phyloP scores from a whole-genome alignment of 1,284 basidiomycete species.

The Pterulicium gracile region DNA sequence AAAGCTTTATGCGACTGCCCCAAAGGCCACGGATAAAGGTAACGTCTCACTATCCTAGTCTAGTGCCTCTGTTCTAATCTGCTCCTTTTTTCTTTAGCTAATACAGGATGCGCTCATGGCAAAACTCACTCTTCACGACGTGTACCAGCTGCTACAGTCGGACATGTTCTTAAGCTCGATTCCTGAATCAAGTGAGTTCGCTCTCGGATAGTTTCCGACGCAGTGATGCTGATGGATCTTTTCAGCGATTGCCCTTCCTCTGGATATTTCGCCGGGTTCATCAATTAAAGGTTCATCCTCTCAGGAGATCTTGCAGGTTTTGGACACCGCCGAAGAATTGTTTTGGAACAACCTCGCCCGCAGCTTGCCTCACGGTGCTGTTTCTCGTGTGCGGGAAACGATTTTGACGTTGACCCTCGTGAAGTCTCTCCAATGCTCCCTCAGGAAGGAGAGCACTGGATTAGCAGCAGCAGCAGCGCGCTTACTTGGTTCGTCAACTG shows the following conservation, averaged over 20 bases:
- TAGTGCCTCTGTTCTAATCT: not conserved
- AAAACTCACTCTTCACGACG: conserved; percentile 62
- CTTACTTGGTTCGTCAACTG: conserved; percentile 48
- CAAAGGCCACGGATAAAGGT: not conserved
- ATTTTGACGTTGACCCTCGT: conserved; percentile 63
- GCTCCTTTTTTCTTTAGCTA: conserved; percentile 23
- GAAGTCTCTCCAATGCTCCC: conserved; percentile 65
- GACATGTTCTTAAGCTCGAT: conserved; percentile 85
- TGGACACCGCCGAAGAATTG: conserved; percentile 57
- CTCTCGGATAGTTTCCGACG: not conserved
- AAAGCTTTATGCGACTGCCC: not conserved
- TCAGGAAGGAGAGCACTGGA: conserved; percentile 46
- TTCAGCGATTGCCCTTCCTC: conserved; percentile 74
- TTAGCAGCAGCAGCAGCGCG: conserved; percentile 46
- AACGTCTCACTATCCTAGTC: not conserved
- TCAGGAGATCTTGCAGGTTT: conserved; percentile 48
- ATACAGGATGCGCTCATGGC: conserved; percentile 67
- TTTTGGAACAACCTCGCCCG: conserved; percentile 58
- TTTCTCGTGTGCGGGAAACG: conserved; percentile 63
- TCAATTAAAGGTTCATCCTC: conserved; percentile 29
- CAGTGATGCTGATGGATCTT: conserved; percentile 4
- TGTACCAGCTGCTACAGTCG: conserved; percentile 65
- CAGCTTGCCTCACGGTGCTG: conserved; percentile 49
- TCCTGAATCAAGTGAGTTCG: conserved; percentile 67
- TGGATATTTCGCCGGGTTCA: conserved; percentile 54